Base-by-base conservation (phyloP, 306 rosid species). In the Trifolium subterraneum region DNA sequence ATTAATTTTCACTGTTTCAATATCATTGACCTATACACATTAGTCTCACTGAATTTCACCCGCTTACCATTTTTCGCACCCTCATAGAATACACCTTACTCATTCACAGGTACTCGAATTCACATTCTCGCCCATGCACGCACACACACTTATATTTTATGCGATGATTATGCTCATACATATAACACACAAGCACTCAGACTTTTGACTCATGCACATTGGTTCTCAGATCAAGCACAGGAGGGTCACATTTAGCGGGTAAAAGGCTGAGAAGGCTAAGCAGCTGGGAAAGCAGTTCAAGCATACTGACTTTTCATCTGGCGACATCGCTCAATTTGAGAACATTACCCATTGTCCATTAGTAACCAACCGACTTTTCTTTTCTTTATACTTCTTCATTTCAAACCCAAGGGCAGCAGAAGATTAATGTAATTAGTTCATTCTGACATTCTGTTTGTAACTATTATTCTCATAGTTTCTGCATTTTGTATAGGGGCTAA, bases 391-490 rank as follows among this genome's bases (percentile, higher is more conserved):
- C 39, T 35, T 5, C 0, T 6, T 35, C 39, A 7, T 36, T 36
- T 36, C 39, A 36, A 36, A 36, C 10, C 10, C 39, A 36, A 36
- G 4, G n/a, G 12, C 15, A 42, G 15, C 1, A 42, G 58, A 66
- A 66, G 71, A 4, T 8, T 1, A 44, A 45, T 68, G 39, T 68
- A 42, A 13, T 13, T 13, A 13, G 72, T 22, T 25, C 25, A 68
- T 68, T 68, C 59, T 45, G 41, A 67, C 5, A 68, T 8, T 7
- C 2, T 36, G 12, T 68, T 64, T 19, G 9, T 64, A 39, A 38
- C 72, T n/a, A 68, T 68, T 25, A 38, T 68, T 45, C 31, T 68
- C 59, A 23, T 68, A 41, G 29, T 44, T 68, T 68, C 39, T 25
- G 58, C 25, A 45, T 67, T 14, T 25, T 25, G 39, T 23, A 44